phyloP scores from a whole-genome alignment of 306 rosid species.

The Prunus mume region DNA sequence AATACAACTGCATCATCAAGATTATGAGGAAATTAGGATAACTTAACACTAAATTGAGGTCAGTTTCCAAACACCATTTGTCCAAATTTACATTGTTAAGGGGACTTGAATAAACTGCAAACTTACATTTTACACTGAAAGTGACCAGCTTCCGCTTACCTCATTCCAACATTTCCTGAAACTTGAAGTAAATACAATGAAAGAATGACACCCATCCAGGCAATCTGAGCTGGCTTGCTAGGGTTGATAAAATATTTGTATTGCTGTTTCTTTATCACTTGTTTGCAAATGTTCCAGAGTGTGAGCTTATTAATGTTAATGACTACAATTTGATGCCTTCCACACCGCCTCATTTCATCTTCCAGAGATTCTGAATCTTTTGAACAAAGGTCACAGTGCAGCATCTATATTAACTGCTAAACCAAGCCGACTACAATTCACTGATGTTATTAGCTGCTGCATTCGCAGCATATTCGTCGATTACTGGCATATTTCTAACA shows the following conservation, averaged over 20 bases:
- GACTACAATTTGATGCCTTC: background rate
- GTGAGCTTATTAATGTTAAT: conserved; percentile 10
- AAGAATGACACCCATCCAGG: background rate
- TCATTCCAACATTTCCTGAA: background rate
- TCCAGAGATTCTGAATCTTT: background rate
- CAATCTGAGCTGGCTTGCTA: conserved; percentile 4
- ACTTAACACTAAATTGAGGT: background rate
- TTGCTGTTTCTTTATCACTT: background rate
- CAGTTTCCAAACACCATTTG: background rate
- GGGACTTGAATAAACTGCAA: background rate
- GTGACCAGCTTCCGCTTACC: background rate
- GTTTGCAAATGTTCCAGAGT: conserved; percentile 3
- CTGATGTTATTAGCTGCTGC: conserved; percentile 31
- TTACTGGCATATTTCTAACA: conserved; percentile 48
- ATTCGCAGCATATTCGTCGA: conserved; percentile 40
- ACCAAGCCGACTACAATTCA: conserved; percentile 19
- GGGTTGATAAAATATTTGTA: background rate
- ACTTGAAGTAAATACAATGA: conserved; percentile 4
- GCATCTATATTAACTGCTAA: conserved; percentile 1
- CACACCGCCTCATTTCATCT: conserved; percentile 8
- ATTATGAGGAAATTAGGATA: background rate
- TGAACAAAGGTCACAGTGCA: background rate
- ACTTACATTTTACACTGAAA: conserved; percentile 10
- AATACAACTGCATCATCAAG: background rate
- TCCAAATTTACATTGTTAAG: background rate